Percentiles rank a stretch among this genome's conserved stretches.
Evolutionary conservation across 1,284 basidiomycete species (phyloP).

Genomic region (Puccinia sorghi): DNA sequence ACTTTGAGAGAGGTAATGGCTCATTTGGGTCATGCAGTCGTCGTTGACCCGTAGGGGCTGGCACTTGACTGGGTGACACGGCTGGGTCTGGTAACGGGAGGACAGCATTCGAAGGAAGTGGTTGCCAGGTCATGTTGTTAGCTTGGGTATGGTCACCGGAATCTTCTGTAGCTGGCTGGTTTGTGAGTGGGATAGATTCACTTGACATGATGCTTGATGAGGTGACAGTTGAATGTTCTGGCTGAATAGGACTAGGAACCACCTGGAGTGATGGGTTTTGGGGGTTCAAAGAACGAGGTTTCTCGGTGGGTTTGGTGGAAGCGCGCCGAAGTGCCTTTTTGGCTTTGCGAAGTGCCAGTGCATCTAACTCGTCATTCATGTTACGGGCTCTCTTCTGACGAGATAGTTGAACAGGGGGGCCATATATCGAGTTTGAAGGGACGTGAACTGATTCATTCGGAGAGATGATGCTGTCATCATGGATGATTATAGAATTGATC

Average conservation of each 20-base stretch:
- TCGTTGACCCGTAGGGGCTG: constrained; percentile 18
- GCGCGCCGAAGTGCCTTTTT: constrained; percentile 15
- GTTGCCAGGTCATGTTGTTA: constrained; percentile 7
- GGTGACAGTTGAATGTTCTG: not conserved
- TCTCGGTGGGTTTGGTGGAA: not conserved
- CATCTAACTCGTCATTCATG: constrained; percentile 3
- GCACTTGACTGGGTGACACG: constrained; percentile 27
- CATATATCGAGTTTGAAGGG: not conserved
- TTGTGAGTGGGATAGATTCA: not conserved
- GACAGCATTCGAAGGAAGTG: constrained; percentile 22
- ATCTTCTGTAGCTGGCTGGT: not conserved
- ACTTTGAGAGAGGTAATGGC: constrained; percentile 28
- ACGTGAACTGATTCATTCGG: not conserved
- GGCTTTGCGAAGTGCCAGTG: constrained; percentile 28
- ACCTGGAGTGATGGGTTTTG: not conserved
- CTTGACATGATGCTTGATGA: not conserved
- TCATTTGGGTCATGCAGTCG: constrained; percentile 43
- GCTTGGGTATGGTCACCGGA: not conserved
- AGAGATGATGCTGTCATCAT: constrained; percentile 24
- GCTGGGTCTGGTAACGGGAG: constrained; percentile 24
- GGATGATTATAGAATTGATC: constrained; percentile 41
- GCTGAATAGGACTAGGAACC: not conserved
- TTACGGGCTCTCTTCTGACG: constrained; percentile 16
- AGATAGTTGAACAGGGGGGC: not conserved
- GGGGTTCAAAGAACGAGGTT: not conserved